These are phyloP conservation scores for Alternaria sp. DNA, from an alignment of 2,329 filamentous ascomycete species.

Conservation along the genomic window DNA sequence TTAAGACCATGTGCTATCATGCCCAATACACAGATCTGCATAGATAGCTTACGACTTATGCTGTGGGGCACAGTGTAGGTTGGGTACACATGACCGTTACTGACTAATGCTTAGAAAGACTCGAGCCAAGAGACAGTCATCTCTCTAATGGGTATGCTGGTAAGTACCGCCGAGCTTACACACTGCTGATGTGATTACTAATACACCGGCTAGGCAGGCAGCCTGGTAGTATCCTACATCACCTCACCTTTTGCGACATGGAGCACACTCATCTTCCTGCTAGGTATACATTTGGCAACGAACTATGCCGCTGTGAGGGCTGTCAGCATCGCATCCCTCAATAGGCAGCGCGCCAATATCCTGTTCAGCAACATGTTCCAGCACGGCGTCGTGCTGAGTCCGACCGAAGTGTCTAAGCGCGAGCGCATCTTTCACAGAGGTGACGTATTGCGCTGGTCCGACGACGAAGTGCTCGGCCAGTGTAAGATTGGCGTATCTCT, in stretches of 20 bases:
- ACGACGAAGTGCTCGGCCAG: slow-evolving; percentile 57
- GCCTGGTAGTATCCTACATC: slow-evolving; percentile 77
- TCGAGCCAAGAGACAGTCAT: slow-evolving; percentile 95
- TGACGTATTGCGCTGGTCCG: slow-evolving; percentile 66
- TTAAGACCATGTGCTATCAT: neutral
- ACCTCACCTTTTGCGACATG: slow-evolving; percentile 76
- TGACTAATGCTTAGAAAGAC: slow-evolving; percentile 66
- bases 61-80: neutral
- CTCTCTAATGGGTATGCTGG: slow-evolving; percentile 83
- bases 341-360: slow-evolving; percentile 84
- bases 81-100: neutral
- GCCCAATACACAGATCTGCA: neutral
- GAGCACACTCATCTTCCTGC: slow-evolving; percentile 71
- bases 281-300: slow-evolving; percentile 78
- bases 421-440: slow-evolving; percentile 69
- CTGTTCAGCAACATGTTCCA: slow-evolving; percentile 64
- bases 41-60: neutral
- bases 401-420: slow-evolving; percentile 66
- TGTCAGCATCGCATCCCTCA: slow-evolving; percentile 83
- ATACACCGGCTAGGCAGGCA: slow-evolving; percentile 64
- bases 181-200: slow-evolving; percentile 7
- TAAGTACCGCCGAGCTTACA: slow-evolving; percentile 43
- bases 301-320: slow-evolving; percentile 87
- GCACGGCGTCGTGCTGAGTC: slow-evolving; percentile 61
- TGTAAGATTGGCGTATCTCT: slow-evolving; percentile 63